Conservation (phyloP, 441 rosid species). For the Erysimum cheiri region DNA sequence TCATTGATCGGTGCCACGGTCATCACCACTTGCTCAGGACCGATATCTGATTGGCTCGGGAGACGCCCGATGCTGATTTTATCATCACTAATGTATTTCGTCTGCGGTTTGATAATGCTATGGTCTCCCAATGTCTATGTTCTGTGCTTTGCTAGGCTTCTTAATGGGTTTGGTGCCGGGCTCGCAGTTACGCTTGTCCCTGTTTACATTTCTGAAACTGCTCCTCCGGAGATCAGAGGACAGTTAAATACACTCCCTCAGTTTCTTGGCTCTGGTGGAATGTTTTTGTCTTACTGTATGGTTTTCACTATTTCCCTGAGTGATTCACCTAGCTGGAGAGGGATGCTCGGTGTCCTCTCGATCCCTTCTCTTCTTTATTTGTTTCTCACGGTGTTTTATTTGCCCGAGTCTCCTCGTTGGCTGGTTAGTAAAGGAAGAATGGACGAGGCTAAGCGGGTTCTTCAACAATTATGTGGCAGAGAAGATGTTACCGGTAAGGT, state of each 20-base stretch:
- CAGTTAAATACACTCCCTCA: slow-evolving; percentile 75
- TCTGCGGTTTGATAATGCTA: slow-evolving; percentile 69
- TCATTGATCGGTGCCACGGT: slow-evolving; percentile 75
- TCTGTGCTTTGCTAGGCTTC: slow-evolving; percentile 65
- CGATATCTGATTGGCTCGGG: slow-evolving; percentile 75
- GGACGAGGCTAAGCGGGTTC: slow-evolving; percentile 71
- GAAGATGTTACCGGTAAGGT: slow-evolving; percentile 77
- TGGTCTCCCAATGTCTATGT: slow-evolving; percentile 85
- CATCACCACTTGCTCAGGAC: slow-evolving; percentile 78
- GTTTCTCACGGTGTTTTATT: slow-evolving; percentile 57
- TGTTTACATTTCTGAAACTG: slow-evolving; percentile 73
- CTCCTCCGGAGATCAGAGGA: slow-evolving; percentile 80
- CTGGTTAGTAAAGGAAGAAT: slow-evolving; percentile 80
- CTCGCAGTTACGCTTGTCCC: slow-evolving; percentile 80
- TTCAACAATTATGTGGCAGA: slow-evolving; percentile 72
- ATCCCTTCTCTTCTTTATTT: slow-evolving; percentile 65
- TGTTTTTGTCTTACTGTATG: slow-evolving; percentile 82
- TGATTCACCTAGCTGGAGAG: slow-evolving; percentile 67
- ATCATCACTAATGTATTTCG: slow-evolving; percentile 64
- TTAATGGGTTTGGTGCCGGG: slow-evolving; percentile 79
- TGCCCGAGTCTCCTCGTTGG: slow-evolving; percentile 91
- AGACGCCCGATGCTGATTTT: slow-evolving; percentile 78
- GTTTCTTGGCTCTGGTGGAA: slow-evolving; percentile 73
- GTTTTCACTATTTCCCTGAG: slow-evolving; percentile 66
- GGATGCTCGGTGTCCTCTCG: slow-evolving; percentile 78